phyloP scores from a whole-genome alignment of 345 rosid genomes.

The Lepidium africanum region DNA sequence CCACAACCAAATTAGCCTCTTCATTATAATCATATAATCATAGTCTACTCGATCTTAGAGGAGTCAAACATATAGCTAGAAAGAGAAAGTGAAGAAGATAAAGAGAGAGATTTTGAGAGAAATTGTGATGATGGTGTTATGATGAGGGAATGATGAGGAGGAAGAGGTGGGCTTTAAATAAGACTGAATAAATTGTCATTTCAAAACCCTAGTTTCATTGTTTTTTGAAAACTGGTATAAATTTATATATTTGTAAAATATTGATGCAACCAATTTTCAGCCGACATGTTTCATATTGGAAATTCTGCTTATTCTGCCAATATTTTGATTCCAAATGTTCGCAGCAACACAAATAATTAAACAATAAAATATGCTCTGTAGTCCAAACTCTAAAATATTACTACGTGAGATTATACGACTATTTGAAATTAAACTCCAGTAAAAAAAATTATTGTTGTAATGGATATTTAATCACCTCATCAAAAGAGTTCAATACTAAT shows the following conservation, averaged over 20 bases:
- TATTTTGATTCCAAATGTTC: no score
- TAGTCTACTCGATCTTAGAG: not conserved
- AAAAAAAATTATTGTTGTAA: no score
- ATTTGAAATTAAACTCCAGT: no score
- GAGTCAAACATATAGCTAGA: not conserved
- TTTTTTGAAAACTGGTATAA: not conserved
- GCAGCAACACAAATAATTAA: no score
- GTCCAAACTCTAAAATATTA: no score
- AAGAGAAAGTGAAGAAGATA: slow-evolving; percentile 6
- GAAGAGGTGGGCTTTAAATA: slow-evolving; percentile 2
- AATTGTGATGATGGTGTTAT: slow-evolving; percentile 12
- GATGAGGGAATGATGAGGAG: slow-evolving; percentile 21
- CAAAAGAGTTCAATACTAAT: no score
- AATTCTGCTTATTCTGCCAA: not conserved
- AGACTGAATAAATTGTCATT: not conserved
- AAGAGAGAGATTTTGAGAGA: slow-evolving; percentile 3
- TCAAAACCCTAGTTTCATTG: not conserved
- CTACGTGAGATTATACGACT: no score
- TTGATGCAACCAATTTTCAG: not conserved
- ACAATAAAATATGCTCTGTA: no score
- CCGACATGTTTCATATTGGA: not conserved
- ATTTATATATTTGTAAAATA: not conserved
- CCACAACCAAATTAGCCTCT: slow-evolving; percentile 40
- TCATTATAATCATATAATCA: slow-evolving; percentile 10
- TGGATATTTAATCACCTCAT: no score